A percentile compares a stretch with the other conserved stretches of the same genome.
Evolutionary conservation across 2,329 filamentous ascomycete genomes (phyloP).

Genomic region (Curvularia verruculosa): DNA sequence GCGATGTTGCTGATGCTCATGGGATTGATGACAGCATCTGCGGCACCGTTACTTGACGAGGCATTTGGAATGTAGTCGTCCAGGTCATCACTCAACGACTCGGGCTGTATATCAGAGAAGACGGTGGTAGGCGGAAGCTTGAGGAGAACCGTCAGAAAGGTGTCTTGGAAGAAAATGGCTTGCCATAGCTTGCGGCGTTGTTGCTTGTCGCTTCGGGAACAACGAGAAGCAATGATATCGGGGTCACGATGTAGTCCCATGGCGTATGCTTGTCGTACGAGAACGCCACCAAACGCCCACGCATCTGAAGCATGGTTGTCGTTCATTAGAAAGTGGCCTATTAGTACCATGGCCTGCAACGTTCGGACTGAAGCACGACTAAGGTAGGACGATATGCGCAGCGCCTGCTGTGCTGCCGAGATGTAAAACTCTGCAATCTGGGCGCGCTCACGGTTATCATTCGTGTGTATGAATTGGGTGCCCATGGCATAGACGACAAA

Average conservation of each 20-base stretch:
- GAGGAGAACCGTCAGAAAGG: conserved; percentile 77
- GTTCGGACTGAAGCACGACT: conserved; percentile 75
- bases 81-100: conserved; percentile 71
- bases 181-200: conserved; percentile 82
- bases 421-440: conserved; percentile 83
- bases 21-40: conserved; percentile 55
- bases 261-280: conserved; percentile 79
- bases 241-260: conserved; percentile 82
- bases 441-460: conserved; percentile 66
- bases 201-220: conserved; percentile 74
- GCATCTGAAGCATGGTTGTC: conserved; percentile 84
- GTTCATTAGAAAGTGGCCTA: conserved; percentile 83
- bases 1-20: conserved; percentile 60
- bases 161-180: conserved; percentile 79
- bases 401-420: conserved; percentile 77
- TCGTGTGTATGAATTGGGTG: conserved; percentile 73
- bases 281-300: conserved; percentile 79
- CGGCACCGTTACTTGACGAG: conserved; percentile 49
- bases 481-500: conserved; percentile 80
- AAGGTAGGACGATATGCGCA: conserved; percentile 77
- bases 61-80: conserved; percentile 70
- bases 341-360: conserved; percentile 81
- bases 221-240: conserved; percentile 71
- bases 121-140: conserved; percentile 79
- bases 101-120: conserved; percentile 78